These are phyloP conservation scores for Nyctanthes arbortristis DNA, from an alignment of 257 asterid genomes.

Conservation along the genomic window DNA sequence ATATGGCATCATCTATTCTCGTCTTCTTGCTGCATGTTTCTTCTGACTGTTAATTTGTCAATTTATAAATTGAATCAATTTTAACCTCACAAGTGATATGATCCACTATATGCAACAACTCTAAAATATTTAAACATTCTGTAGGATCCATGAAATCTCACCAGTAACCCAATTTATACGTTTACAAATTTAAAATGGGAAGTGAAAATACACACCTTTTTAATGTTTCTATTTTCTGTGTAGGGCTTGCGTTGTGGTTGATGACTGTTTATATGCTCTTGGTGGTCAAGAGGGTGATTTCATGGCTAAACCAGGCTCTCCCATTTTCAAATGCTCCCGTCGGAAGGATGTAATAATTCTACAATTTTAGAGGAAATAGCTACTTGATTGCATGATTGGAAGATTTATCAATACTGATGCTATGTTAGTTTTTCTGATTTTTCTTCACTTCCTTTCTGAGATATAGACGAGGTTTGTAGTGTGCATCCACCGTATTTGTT, in stretches of 20 bases:
- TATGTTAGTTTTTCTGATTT: not conserved
- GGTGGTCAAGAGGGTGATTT: slow-evolving; percentile 98
- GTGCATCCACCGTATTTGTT: not conserved
- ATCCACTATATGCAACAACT: too few species aligned
- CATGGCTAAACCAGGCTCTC: slow-evolving; percentile 96
- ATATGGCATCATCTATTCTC: slow-evolving; percentile 1
- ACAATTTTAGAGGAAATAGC: slow-evolving; percentile 13
- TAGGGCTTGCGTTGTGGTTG: slow-evolving; percentile 80
- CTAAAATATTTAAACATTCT: too few species aligned
- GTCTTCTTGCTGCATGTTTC: too few species aligned
- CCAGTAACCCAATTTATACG: too few species aligned
- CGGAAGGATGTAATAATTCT: slow-evolving; percentile 65
- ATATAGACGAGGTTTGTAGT: not conserved
- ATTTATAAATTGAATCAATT: too few species aligned
- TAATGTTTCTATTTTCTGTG: slow-evolving; percentile 26
- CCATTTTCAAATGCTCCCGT: slow-evolving; percentile 89
- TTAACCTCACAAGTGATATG: too few species aligned
- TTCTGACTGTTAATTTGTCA: too few species aligned
- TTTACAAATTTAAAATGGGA: too few species aligned
- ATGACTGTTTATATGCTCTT: slow-evolving; percentile 63
- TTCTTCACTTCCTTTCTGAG: not conserved
- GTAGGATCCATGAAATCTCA: too few species aligned
- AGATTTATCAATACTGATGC: slow-evolving; percentile 16
- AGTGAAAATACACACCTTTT: too few species aligned
- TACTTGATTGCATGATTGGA: slow-evolving; percentile 1